Evolutionary conservation across 139 green algal species (phyloP).

Genomic region (Tetradesmus lagerheimii): DNA sequence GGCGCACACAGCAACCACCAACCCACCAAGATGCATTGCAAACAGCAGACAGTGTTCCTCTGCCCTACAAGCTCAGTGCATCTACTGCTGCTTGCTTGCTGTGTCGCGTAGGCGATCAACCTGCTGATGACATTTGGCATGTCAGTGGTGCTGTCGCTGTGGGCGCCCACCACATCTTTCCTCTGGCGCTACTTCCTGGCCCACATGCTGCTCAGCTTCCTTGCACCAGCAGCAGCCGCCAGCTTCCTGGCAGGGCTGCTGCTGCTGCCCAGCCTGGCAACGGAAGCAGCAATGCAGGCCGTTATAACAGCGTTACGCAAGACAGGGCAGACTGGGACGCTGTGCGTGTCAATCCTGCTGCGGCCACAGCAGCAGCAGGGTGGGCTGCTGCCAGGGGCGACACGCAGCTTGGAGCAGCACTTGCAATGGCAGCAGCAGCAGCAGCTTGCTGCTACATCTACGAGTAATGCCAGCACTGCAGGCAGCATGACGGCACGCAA

Average conservation of each 20-base stretch:
- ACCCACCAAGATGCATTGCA: too few relatives aligned
- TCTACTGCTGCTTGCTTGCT: neutral
- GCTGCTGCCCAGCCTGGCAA: conserved; percentile 37
- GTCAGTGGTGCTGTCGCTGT: conserved; percentile 28
- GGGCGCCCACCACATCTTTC: neutral
- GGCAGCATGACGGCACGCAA: neutral
- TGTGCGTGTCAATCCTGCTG: conserved; percentile 37
- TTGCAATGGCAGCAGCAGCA: conserved; percentile 15
- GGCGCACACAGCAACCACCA: too few relatives aligned
- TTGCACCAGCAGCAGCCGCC: neutral
- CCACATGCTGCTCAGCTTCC: conserved; percentile 25
- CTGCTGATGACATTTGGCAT: conserved; percentile 43
- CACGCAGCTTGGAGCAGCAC: conserved; percentile 2
- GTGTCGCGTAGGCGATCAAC: conserved; percentile 8
- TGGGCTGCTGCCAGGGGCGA: neutral
- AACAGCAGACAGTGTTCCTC: too few relatives aligned
- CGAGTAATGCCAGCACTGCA: neutral
- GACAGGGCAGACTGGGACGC: conserved; percentile 9
- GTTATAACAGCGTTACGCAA: conserved; percentile 24
- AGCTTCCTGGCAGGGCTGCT: conserved; percentile 4
- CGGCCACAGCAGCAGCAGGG: neutral
- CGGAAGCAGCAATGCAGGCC: neutral
- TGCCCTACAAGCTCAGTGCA: too few relatives aligned
- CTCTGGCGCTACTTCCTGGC: conserved; percentile 19
- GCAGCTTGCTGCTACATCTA: neutral